Evolutionary conservation across 441 rosid species (phyloP).

Genomic region (Metrosideros polymorpha): DNA sequence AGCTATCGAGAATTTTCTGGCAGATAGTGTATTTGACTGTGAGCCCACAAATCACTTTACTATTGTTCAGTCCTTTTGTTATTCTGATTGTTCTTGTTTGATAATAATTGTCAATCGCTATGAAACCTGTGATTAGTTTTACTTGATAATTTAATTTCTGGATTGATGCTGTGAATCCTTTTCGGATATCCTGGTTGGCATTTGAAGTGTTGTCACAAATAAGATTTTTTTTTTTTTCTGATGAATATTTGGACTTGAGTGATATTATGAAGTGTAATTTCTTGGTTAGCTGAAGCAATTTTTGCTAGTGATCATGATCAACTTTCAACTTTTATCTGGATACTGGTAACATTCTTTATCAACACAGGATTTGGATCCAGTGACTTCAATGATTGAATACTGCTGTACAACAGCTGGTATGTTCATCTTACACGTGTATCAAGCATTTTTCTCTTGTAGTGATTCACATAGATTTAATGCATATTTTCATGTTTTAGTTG

Average conservation of each 20-base stretch:
- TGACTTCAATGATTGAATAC: constrained; percentile 69
- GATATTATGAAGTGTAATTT: neutral
- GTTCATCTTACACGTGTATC: neutral
- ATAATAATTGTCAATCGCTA: neutral
- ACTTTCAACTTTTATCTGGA: neutral
- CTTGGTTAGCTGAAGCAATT: neutral
- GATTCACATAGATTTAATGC: neutral
- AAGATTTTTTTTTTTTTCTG: neutral
- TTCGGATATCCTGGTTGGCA: neutral
- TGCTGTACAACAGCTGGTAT: constrained; percentile 87
- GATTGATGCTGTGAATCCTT: neutral
- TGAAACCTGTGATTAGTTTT: neutral
- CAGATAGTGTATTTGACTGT: neutral
- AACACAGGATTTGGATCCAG: constrained; percentile 63
- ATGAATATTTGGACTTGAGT: neutral
- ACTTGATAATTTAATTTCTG: neutral
- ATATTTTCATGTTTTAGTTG: neutral
- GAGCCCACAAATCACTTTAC: neutral
- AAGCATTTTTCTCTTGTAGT: neutral
- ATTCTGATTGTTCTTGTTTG: neutral
- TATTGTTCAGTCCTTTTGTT: neutral
- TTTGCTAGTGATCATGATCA: neutral
- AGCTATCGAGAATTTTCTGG: neutral
- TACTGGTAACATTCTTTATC: neutral
- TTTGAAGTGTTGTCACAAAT: neutral